Evolutionary conservation across 75 land plant genomes (phyloP).

Genomic region (Selaginella tamariscina): DNA sequence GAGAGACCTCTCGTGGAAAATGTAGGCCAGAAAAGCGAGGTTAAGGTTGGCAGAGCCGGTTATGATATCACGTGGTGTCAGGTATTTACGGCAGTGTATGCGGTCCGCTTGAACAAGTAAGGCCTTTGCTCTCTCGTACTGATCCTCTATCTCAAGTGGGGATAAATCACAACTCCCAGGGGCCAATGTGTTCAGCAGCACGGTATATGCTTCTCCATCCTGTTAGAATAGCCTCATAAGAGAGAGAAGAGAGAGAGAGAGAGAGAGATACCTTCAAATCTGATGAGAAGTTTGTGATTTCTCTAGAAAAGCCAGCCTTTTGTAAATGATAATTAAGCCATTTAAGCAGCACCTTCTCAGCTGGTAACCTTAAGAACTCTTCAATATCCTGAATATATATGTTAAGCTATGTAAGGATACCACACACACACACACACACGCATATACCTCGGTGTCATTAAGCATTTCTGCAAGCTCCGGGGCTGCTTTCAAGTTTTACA

Average conservation of each 20-base stretch:
- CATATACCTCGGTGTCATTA: background rate
- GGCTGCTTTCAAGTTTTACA: background rate
- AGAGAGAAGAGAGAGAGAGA: too few relatives aligned
- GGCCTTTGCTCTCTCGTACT: background rate
- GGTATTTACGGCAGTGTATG: background rate
- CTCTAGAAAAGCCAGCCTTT: background rate
- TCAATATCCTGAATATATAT: too few relatives aligned
- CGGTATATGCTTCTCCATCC: constrained; percentile 5
- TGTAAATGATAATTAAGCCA: too few relatives aligned
- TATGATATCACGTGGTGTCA: background rate
- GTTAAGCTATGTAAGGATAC: too few relatives aligned
- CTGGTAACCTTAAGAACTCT: background rate
- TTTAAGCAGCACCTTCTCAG: background rate
- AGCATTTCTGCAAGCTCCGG: background rate
- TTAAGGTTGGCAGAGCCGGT: background rate
- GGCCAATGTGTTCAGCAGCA: background rate
- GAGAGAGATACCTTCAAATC: background rate
- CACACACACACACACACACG: too few relatives aligned
- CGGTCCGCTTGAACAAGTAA: background rate
- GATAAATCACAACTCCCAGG: background rate
- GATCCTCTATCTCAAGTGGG: background rate
- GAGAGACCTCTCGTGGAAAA: background rate
- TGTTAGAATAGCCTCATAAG: too few relatives aligned
- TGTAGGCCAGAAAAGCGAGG: background rate
- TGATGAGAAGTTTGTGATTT: background rate